phyloP scores from a whole-genome alignment of 768 basidiomycete species.

The Brasilioporus rufonigricans region DNA sequence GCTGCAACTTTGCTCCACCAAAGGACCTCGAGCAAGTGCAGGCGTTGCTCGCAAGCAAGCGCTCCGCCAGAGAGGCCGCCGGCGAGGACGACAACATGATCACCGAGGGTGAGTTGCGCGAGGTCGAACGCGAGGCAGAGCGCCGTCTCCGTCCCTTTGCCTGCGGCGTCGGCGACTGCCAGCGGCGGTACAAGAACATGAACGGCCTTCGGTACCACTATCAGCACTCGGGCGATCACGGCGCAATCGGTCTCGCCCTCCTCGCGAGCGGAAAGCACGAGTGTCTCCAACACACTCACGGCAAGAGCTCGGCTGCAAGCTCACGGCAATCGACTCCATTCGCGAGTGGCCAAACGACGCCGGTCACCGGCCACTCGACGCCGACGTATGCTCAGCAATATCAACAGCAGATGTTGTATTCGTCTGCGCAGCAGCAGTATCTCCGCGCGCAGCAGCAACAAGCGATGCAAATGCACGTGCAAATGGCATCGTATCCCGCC shows the following conservation, averaged over 20 bases:
- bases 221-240: constrained; percentile 94
- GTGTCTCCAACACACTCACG: constrained; percentile 40
- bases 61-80: constrained; percentile 37
- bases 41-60: constrained; percentile 57
- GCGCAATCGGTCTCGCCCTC: constrained; percentile 80
- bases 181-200: constrained; percentile 96
- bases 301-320: constrained; percentile 30
- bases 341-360: constrained; percentile 32
- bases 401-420: constrained; percentile 37
- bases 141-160: constrained; percentile 79
- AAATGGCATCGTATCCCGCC: constrained; percentile 22
- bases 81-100: constrained; percentile 44
- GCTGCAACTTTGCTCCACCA: constrained; percentile 90
- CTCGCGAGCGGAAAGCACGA: constrained; percentile 74
- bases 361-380: constrained; percentile 28
- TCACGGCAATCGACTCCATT: constrained; percentile 34
- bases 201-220: constrained; percentile 96
- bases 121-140: constrained; percentile 84
- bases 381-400: constrained; percentile 34
- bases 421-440: constrained; percentile 38
- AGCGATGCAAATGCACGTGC: constrained; percentile 29
- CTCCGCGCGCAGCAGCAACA: constrained; percentile 35
- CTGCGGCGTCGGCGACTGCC: constrained; percentile 84
- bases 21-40: constrained; percentile 80
- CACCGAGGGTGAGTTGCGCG: constrained; percentile 61